A percentile compares a stretch with the other conserved stretches of the same genome.
These are phyloP conservation scores for Apiotrichum domesticum DNA, from an alignment of 1,284 basidiomycete species.

Conservation along the genomic window DNA sequence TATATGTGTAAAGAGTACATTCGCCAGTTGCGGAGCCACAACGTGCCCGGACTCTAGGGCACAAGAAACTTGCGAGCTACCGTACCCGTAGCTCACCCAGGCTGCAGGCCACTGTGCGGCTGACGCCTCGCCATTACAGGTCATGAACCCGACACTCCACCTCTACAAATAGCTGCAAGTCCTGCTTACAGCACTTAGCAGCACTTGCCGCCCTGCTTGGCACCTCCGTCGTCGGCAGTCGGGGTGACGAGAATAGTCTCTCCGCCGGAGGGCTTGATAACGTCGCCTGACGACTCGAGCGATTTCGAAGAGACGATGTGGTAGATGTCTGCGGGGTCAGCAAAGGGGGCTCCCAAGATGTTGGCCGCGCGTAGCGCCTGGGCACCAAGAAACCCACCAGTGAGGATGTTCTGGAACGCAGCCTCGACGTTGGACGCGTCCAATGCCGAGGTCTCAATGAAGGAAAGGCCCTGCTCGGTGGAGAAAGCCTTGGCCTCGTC, in stretches of 20 bases:
- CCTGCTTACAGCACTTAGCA: conserved; percentile 27
- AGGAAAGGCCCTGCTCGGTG: conserved; percentile 77
- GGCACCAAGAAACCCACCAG: conserved; percentile 56
- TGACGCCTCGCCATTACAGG: conserved; percentile 15
- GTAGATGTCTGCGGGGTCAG: conserved; percentile 68
- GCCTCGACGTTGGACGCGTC: conserved; percentile 97
- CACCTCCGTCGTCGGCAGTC: conserved; percentile 46
- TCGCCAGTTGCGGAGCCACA: conserved; percentile 15
- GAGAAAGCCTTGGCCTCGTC: conserved; percentile 82
- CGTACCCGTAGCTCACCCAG: background rate
- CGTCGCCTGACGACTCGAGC: conserved; percentile 70
- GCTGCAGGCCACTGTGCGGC: background rate
- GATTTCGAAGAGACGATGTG: conserved; percentile 85
- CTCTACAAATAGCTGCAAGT: background rate
- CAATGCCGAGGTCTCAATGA: conserved; percentile 98
- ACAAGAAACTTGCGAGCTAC: conserved; percentile 10
- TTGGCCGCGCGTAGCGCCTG: too few relatives aligned
- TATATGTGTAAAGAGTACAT: conserved; percentile 17
- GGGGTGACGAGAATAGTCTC: conserved; percentile 71
- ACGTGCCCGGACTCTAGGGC: conserved; percentile 9
- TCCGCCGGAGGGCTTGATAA: conserved; percentile 62
- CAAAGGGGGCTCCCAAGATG: too few relatives aligned
- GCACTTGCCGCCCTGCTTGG: conserved; percentile 46
- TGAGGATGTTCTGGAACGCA: conserved; percentile 95
- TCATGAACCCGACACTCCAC: conserved; percentile 10